Evolutionary conservation across 2,329 filamentous ascomycete species (phyloP), one percentile per base, ranked within the genome.

Genomic region (Sporothrix euskadiensis): DNA sequence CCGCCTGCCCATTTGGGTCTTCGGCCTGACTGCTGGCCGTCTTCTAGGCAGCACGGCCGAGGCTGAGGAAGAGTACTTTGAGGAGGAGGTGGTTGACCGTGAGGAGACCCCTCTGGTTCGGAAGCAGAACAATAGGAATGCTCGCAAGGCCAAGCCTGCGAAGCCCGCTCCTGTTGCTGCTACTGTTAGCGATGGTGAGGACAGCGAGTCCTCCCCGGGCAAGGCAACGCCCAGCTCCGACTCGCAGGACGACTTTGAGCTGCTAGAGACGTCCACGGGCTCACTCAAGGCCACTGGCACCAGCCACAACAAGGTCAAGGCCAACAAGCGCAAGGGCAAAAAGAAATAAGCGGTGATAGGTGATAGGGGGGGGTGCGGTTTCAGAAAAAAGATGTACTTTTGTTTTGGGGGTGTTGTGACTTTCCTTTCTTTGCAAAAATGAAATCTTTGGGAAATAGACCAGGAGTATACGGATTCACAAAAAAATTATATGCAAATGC

Each of bases 1-100:
- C 81, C 91, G 91, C 71, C 84, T 97, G 5, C 96, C 96, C 0
- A 80, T 90, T 72, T 97, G 91, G 88, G 80, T 89, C 73, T 96
- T 91, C 83, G 85, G 82, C 71, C 83, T 84, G 74, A 87, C 86
- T 5, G 76, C 87, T 57, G 87, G 88, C 72, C 86, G 87, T 57
- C 79, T 88, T 72, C 76, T 89, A 16, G 76, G 79, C 75, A 79
- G 82, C 78, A 79, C 74, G 71, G 71, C 75, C 44, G 82, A 83
- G 74, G 75, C 79, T 16, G 78, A 81, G 0, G 78, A 80, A 10
- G 78, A 81, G 19, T 80, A 81, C 22, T 81, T 83, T 9, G 80
- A 82, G 2, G 81, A 82, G 1, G 81, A 81, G 9, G 82, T 81
- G 14, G 71, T 41, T 79, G 80, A 81, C 22, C 78, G 78, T 2